A percentile compares a stretch with the other conserved stretches of the same genome.
These are phyloP conservation scores for Solanum hybrid DNA, from an alignment of 305 asterid genomes.

Conservation along the genomic window DNA sequence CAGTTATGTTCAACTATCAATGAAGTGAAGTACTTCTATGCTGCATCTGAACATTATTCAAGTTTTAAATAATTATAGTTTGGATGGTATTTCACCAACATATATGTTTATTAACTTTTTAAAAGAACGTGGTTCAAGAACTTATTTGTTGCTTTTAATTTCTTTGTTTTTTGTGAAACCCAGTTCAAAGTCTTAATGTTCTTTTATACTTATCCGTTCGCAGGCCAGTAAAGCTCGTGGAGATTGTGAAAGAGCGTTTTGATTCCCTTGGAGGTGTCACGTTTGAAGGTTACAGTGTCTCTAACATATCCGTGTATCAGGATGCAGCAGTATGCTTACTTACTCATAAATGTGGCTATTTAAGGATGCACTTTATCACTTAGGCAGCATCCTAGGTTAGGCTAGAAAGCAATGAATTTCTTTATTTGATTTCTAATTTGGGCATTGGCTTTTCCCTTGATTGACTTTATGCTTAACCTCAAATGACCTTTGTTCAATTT, in stretches of 20 bases:
- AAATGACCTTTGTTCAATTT: neutral
- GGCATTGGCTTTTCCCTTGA: neutral
- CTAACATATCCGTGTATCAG: slow-evolving; percentile 50
- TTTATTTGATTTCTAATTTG: neutral
- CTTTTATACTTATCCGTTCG: neutral
- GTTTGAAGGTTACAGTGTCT: slow-evolving; percentile 70
- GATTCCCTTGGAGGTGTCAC: slow-evolving; percentile 70
- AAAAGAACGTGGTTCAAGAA: neutral
- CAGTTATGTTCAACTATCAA: neutral
- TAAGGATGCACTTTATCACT: neutral
- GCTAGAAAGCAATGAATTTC: neutral
- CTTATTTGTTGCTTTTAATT: neutral
- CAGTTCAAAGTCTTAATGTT: neutral
- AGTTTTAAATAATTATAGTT: neutral
- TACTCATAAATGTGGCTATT: slow-evolving; percentile 8
- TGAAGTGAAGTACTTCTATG: neutral
- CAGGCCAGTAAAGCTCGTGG: slow-evolving; percentile 84
- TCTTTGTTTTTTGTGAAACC: neutral
- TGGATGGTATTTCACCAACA: neutral
- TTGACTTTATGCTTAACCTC: neutral
- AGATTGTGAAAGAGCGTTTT: slow-evolving; percentile 60
- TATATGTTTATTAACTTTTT: neutral
- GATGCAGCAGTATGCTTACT: slow-evolving; percentile 75
- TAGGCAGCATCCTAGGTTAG: neutral
- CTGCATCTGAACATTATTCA: neutral